Percentiles rank a stretch among this genome's conserved stretches.
Conservation (phyloP, 768 basidiomycete genomes). For the Tricholoma sp. region DNA sequence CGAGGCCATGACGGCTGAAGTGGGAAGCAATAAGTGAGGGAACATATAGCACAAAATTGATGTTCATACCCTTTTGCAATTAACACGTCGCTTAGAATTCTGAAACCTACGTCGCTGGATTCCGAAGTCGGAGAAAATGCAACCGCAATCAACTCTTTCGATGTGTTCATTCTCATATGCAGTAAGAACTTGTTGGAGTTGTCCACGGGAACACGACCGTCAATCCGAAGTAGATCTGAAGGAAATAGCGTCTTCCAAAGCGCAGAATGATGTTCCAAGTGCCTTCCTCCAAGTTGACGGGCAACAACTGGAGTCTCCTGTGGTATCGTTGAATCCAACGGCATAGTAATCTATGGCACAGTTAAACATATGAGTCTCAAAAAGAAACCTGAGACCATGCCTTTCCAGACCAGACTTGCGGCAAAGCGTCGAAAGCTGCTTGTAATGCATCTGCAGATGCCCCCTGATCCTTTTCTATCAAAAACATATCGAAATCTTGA, state of each 20-base stretch:
- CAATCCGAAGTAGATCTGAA: conserved; percentile 62
- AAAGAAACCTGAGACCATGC: conserved; percentile 33
- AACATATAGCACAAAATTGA: not conserved
- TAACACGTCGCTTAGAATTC: conserved; percentile 60
- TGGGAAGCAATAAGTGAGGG: conserved; percentile 9
- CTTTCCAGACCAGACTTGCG: conserved; percentile 71
- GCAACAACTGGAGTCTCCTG: conserved; percentile 65
- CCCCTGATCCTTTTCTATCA: conserved; percentile 56
- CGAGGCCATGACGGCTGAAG: conserved; percentile 74
- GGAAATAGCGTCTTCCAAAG: conserved; percentile 81
- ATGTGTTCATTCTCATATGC: conserved; percentile 68
- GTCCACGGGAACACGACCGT: conserved; percentile 78
- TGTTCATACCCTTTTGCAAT: conserved; percentile 65
- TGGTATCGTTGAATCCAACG: conserved; percentile 64
- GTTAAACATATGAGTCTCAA: conserved; percentile 2
- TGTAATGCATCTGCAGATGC: conserved; percentile 37
- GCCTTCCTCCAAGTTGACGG: conserved; percentile 75
- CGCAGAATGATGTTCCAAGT: conserved; percentile 47
- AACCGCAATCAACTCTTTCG: conserved; percentile 77
- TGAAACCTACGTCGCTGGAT: conserved; percentile 45
- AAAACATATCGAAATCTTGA: conserved; percentile 83
- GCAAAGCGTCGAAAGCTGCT: conserved; percentile 48
- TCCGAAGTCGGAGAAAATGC: conserved; percentile 56
- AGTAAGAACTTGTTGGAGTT: conserved; percentile 76
- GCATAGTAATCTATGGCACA: conserved; percentile 64